A percentile compares a stretch with the other conserved stretches of the same genome.
phyloP scores from a whole-genome alignment of 768 basidiomycete genomes.

The Amanita exitialis region DNA sequence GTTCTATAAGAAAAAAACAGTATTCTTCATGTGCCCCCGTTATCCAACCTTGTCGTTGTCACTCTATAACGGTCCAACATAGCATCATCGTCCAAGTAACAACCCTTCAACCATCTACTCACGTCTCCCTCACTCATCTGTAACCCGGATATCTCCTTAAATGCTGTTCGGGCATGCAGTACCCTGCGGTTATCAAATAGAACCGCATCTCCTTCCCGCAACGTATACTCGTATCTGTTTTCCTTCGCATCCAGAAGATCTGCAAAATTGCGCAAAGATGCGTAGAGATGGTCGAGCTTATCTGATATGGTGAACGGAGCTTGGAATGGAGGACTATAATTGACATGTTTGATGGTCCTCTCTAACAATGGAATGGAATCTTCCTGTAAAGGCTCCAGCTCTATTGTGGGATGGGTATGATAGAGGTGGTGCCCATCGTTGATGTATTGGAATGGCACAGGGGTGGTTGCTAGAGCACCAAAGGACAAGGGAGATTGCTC shows the following conservation, averaged over 20 bases:
- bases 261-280: constrained; percentile 54
- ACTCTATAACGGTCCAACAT: constrained; percentile 52
- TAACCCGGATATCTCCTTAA: constrained; percentile 31
- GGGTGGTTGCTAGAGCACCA: constrained; percentile 43
- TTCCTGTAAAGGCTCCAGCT: constrained; percentile 29
- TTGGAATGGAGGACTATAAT: constrained; percentile 95
- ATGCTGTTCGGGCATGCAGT: constrained; percentile 79
- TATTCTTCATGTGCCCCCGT: background rate
- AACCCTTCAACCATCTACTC: constrained; percentile 87
- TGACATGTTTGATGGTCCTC: constrained; percentile 50
- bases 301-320: constrained; percentile 49
- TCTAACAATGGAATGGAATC: constrained; percentile 10
- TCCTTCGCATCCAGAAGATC: constrained; percentile 39
- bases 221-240: constrained; percentile 49
- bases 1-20: too few relatives aligned
- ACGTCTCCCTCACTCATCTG: constrained; percentile 34
- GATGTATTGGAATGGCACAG: constrained; percentile 84
- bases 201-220: constrained; percentile 78
- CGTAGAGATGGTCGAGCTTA: constrained; percentile 34
- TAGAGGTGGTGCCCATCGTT: constrained; percentile 84
- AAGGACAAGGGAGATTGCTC: constrained; percentile 40
- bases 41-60: constrained; percentile 25
- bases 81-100: constrained; percentile 61
- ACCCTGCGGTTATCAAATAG: constrained; percentile 90
- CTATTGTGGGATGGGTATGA: constrained; percentile 64